Conservation (phyloP, 495 filamentous ascomycete genomes). For the Penicillium turbatum region DNA sequence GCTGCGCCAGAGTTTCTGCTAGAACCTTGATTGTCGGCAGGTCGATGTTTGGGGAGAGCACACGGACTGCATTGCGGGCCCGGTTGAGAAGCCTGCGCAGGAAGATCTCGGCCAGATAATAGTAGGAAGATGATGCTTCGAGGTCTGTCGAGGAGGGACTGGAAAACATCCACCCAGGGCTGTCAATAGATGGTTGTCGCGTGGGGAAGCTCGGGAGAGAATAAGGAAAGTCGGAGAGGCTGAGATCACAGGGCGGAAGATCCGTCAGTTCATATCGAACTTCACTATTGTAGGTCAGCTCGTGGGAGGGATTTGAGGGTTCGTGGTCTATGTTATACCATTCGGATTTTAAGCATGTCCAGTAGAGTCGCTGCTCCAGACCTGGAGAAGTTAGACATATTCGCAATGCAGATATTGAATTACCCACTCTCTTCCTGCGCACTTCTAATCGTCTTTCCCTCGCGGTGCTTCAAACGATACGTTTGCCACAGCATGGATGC, state of each 20-base stretch:
- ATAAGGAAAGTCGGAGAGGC: constrained; percentile 34
- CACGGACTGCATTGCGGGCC: constrained; percentile 31
- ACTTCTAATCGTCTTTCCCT: constrained; percentile 26
- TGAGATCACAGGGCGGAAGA: constrained; percentile 29
- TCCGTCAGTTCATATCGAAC: constrained; percentile 34
- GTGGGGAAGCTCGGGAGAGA: constrained; percentile 31
- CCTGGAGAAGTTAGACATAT: constrained; percentile 14
- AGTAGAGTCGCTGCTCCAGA: constrained; percentile 38
- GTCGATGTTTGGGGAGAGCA: constrained; percentile 27
- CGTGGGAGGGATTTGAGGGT: neutral
- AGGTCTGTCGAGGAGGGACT: constrained; percentile 21
- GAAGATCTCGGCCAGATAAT: constrained; percentile 39
- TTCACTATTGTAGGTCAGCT: constrained; percentile 19
- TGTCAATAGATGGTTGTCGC: constrained; percentile 12
- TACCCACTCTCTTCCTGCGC: constrained; percentile 32
- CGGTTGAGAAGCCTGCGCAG: constrained; percentile 37
- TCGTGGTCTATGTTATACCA: constrained; percentile 15
- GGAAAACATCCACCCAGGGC: constrained; percentile 13
- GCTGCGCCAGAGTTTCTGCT: constrained; percentile 25
- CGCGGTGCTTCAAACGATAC: constrained; percentile 27
- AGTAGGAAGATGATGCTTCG: constrained; percentile 34
- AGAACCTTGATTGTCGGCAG: constrained; percentile 25
- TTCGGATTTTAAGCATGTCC: constrained; percentile 41
- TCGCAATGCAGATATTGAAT: neutral
- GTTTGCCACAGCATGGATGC: constrained; percentile 40